These are phyloP conservation scores for Vachellia collinsii DNA, from an alignment of 306 rosid genomes.

Conservation along the genomic window DNA sequence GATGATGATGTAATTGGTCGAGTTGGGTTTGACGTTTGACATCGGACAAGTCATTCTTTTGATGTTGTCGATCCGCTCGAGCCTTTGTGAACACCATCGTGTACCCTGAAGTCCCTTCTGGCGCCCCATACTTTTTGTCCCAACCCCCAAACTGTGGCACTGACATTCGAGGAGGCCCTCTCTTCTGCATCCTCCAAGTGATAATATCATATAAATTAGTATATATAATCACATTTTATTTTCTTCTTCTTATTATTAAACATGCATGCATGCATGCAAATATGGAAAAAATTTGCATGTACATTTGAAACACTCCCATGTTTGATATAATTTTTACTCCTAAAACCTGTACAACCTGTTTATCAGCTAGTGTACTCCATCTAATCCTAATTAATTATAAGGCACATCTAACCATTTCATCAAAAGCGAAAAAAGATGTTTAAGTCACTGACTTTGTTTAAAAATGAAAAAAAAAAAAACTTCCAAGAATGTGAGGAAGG, in stretches of 20 bases:
- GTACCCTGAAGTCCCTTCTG: conserved; percentile 49
- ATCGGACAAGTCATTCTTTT: conserved; percentile 54
- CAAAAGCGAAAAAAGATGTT: too few relatives aligned
- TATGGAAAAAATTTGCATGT: neutral
- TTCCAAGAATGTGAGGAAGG: too few relatives aligned
- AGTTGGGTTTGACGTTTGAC: conserved; percentile 46
- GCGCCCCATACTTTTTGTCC: conserved; percentile 44
- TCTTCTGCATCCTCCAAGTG: conserved; percentile 43
- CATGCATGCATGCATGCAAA: neutral
- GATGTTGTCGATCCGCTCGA: conserved; percentile 67
- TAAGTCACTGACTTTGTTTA: too few relatives aligned
- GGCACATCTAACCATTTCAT: too few relatives aligned
- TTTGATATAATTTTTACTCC: neutral
- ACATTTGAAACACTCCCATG: neutral
- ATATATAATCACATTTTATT: neutral
- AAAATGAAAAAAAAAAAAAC: too few relatives aligned
- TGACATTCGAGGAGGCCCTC: conserved; percentile 51
- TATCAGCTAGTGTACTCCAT: neutral
- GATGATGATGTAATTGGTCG: neutral
- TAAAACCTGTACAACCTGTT: too few relatives aligned
- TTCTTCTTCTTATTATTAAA: neutral
- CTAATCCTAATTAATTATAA: too few relatives aligned
- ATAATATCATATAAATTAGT: neutral
- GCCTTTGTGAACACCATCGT: conserved; percentile 73
- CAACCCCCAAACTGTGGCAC: conserved; percentile 94